Conservation (phyloP, 176 grass and related monocot species). For the Triticum timopheevii region DNA sequence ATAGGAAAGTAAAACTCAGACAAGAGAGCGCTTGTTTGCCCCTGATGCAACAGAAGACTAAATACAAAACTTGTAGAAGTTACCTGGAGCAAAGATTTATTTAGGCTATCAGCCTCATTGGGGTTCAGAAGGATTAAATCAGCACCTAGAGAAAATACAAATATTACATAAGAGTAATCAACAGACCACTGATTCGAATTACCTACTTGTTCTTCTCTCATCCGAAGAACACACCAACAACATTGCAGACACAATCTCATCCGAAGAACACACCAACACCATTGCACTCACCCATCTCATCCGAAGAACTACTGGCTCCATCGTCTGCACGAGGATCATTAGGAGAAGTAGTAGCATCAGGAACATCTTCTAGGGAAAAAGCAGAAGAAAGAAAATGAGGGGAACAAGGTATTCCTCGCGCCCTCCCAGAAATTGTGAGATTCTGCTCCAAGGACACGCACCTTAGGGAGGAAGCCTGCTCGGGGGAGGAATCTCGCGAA, state of each 20-base stretch:
- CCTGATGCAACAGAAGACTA: background rate
- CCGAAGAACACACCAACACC: background rate
- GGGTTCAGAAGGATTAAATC: conserved; percentile 60
- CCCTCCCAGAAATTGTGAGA: too few species aligned
- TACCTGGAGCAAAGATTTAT: conserved; percentile 59
- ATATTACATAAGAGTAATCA: background rate
- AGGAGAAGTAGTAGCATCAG: background rate
- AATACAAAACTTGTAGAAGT: background rate
- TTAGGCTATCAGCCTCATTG: conserved; percentile 47
- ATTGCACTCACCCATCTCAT: background rate
- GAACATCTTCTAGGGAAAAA: background rate
- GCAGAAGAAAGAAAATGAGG: background rate
- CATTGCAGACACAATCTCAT: background rate
- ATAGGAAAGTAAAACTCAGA: background rate
- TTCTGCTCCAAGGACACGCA: too few species aligned
- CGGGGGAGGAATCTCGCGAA: too few species aligned
- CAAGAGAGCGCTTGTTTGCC: background rate
- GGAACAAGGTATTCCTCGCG: background rate
- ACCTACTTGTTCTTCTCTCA: background rate
- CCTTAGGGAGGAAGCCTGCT: too few species aligned
- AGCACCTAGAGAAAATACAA: conserved; percentile 6
- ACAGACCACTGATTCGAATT: background rate
- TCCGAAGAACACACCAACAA: background rate
- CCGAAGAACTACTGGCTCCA: conserved; percentile 20
- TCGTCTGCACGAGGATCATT: conserved; percentile 36